Evolutionary conservation across 768 basidiomycete genomes (phyloP), one percentile per base, ranked within the genome.

Genomic region (Hygrocybe coccinea): DNA sequence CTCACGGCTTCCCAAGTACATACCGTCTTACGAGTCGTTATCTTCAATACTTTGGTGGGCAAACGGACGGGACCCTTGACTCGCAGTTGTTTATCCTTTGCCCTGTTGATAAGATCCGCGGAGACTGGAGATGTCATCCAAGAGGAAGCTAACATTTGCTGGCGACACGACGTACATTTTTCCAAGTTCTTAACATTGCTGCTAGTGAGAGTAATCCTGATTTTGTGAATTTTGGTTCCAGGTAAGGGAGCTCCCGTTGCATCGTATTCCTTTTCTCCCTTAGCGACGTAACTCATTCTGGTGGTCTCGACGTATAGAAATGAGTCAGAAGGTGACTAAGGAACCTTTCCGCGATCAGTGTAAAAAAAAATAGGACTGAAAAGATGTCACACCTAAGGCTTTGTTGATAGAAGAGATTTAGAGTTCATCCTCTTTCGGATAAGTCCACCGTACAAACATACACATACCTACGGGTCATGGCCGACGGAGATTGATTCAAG

Each of bases 11-110:
- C 29, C 29, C 29, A 50, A 59, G 21, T 22, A 80, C 90, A 62
- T 59, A 94, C 94, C 61, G 97, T 95, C 76, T 99, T 99, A 70
- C 97, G 90, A 76, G 95, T 99, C 75, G 94, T 97, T 80, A 98
- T 94, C 77, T 91, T 94, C 68, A 99, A 85, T 70, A 94, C 88
- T 80, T 98, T 98, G 74, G 97, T 99, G 60, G 97, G 97, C 67
- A 99, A 89, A 62, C 97, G 89, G 67, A 99, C 94, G 62, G 97
- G 97, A 58, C 97, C 97, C 78, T 97, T 97, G 73, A 98, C 97
- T 59, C 90, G 91, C 70, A 99, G 92, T 74, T 97, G 91, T 82
- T 95, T 95, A 84, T 98, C 95, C 82, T 98, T 98, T 65, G 97
- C 95, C 59, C 95, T 86, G 84, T 94, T 94, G 76, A 99, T 91